phyloP scores from a whole-genome alignment of 192 early-diverging fungal genomes.

The Coemansia sp. region DNA sequence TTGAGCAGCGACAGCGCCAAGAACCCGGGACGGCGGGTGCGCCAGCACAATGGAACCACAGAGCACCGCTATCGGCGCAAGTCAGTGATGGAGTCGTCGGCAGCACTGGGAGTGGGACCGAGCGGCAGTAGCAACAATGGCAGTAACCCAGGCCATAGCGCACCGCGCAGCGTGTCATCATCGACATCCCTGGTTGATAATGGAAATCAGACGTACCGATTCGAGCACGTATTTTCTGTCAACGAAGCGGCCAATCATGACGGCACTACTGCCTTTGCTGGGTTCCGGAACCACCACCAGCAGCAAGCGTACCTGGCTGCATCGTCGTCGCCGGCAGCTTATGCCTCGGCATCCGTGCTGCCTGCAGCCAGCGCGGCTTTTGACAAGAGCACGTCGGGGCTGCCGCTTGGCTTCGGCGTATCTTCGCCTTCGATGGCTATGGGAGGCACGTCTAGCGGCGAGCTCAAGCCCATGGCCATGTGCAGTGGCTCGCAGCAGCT shows the following conservation, averaged over 20 bases:
- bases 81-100: conserved; percentile 39
- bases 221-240: conserved; percentile 42
- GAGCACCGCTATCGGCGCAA: conserved; percentile 55
- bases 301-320: conserved; percentile 1
- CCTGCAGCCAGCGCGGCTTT: conserved; percentile 2
- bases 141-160: conserved; percentile 9
- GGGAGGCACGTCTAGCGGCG: not conserved
- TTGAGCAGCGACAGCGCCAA: not conserved
- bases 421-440: conserved; percentile 6
- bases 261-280: conserved; percentile 5
- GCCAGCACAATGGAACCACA: conserved; percentile 38
- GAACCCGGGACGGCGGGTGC: conserved; percentile 12
- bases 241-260: conserved; percentile 27
- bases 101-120: conserved; percentile 3
- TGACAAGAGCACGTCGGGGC: conserved; percentile 19
- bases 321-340: conserved; percentile 1
- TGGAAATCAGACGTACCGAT: conserved; percentile 22
- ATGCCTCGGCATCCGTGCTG: not conserved
- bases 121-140: conserved; percentile 15
- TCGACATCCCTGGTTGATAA: conserved; percentile 12
- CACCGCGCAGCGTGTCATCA: conserved; percentile 33
- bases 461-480: conserved; percentile 24
- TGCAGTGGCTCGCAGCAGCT: not conserved
- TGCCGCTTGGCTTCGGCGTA: conserved; percentile 16
- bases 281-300: not conserved